Evolutionary conservation across 257 asterid species (phyloP).

Genomic region (Catharanthus roseus): DNA sequence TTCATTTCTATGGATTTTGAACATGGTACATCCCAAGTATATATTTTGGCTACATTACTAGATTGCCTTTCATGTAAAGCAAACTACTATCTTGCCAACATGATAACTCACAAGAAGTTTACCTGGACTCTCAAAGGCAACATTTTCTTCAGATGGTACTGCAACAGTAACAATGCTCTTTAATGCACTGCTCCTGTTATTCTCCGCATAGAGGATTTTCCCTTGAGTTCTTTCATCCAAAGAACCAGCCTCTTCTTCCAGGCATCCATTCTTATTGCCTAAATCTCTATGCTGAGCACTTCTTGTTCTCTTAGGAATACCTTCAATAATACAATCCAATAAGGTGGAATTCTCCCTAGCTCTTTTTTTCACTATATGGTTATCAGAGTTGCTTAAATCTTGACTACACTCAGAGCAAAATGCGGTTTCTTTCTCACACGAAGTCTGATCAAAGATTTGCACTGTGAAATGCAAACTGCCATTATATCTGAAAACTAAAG

Average conservation of each 20-base stretch:
- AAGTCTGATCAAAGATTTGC: constrained; percentile 62
- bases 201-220: constrained; percentile 12
- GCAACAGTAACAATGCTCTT: constrained; percentile 51
- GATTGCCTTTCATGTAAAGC: constrained; percentile 5
- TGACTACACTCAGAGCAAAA: constrained; percentile 54
- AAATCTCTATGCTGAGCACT: constrained; percentile 34
- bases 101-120: constrained; percentile 6
- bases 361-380: constrained; percentile 41
- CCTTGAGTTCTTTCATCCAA: constrained; percentile 9
- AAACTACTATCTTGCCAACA: background rate
- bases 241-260: constrained; percentile 27
- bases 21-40: background rate
- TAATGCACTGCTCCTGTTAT: constrained; percentile 24
- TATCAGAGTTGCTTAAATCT: constrained; percentile 33
- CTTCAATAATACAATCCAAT: constrained; percentile 41
- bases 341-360: constrained; percentile 48
- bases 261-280: constrained; percentile 24
- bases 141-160: constrained; percentile 34
- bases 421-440: constrained; percentile 75
- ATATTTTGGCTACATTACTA: background rate
- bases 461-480: constrained; percentile 65
- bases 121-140: constrained; percentile 47
- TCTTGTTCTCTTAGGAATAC: constrained; percentile 61
- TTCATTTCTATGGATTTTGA: background rate
- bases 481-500: constrained; percentile 55